These are phyloP conservation scores for Aphanocladium album DNA, from an alignment of 2,329 filamentous ascomycete genomes.

Conservation along the genomic window DNA sequence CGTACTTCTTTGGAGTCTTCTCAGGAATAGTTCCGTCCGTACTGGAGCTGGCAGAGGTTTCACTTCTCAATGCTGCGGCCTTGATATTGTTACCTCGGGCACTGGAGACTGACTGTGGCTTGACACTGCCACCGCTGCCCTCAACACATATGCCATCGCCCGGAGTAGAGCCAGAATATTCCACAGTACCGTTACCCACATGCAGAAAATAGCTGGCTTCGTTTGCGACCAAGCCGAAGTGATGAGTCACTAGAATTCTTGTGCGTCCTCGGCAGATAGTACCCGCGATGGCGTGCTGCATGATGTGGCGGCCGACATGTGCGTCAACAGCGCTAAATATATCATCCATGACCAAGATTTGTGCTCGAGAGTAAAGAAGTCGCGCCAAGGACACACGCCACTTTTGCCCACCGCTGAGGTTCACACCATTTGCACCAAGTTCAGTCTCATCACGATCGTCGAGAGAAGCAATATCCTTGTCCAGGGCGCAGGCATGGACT, in stretches of 20 bases:
- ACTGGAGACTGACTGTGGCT: not conserved
- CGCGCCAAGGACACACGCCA: slow-evolving; percentile 77
- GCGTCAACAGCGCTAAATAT: slow-evolving; percentile 81
- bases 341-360: slow-evolving; percentile 74
- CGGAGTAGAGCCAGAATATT: slow-evolving; percentile 55
- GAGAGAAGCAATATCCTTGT: slow-evolving; percentile 71
- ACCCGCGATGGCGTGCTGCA: slow-evolving; percentile 69
- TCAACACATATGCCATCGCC: slow-evolving; percentile 58
- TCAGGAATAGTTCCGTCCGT: no score
- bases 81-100: no score
- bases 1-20: slow-evolving; percentile 59
- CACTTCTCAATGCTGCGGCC: no score
- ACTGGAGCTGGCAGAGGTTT: slow-evolving; percentile 39
- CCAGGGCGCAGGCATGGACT: slow-evolving; percentile 65
- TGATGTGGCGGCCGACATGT: slow-evolving; percentile 73
- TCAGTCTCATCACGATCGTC: slow-evolving; percentile 73
- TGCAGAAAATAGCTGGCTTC: slow-evolving; percentile 69
- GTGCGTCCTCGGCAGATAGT: slow-evolving; percentile 65
- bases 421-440: slow-evolving; percentile 79
- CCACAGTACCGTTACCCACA: slow-evolving; percentile 61
- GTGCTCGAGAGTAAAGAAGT: slow-evolving; percentile 72
- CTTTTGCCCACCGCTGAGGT: slow-evolving; percentile 76
- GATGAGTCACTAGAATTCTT: slow-evolving; percentile 74
- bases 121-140: slow-evolving; percentile 49
- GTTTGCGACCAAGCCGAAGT: slow-evolving; percentile 65